These are phyloP conservation scores for Lactarius tabidus DNA, from an alignment of 768 basidiomycete genomes.

Conservation along the genomic window DNA sequence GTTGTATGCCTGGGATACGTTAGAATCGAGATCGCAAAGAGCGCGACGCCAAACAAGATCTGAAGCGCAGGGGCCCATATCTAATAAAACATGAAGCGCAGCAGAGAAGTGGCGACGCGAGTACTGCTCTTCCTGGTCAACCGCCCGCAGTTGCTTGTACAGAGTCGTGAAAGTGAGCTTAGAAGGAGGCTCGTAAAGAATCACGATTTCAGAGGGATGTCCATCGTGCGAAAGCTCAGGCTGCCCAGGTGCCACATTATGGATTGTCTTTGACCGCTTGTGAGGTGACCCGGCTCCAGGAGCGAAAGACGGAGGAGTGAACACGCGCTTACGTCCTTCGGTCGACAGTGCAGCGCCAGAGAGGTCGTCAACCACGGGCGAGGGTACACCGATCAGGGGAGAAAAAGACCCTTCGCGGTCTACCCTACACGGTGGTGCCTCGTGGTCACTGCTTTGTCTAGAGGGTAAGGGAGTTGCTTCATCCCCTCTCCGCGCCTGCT, in stretches of 20 bases:
- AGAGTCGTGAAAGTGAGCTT: constrained; percentile 39
- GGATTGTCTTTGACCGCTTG: constrained; percentile 10
- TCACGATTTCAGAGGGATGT: constrained; percentile 46
- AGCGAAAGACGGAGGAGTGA: constrained; percentile 1
- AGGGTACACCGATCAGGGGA: constrained; percentile 19
- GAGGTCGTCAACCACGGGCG: constrained; percentile 20
- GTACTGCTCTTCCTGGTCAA: constrained; percentile 40
- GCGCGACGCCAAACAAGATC: constrained; percentile 67
- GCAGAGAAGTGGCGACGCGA: constrained; percentile 43
- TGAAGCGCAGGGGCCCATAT: constrained; percentile 65
- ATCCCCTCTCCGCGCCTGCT: constrained; percentile 44
- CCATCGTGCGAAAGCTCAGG: constrained; percentile 2
- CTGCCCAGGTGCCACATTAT: not conserved
- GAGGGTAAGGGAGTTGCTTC: constrained; percentile 9
- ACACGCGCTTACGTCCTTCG: constrained; percentile 16
- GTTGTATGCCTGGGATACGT: constrained; percentile 20
- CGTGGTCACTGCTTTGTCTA: constrained; percentile 22
- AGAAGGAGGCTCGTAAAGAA: constrained; percentile 47
- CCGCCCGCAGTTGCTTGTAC: constrained; percentile 43
- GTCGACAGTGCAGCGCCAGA: constrained; percentile 21
- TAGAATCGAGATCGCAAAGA: constrained; percentile 38
- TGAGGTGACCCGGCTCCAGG: constrained; percentile 6
- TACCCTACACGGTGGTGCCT: constrained; percentile 15
- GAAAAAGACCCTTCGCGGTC: constrained; percentile 24
- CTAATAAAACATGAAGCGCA: constrained; percentile 44